Base-by-base conservation (phyloP, 441 rosid genomes). In the Adansonia rubrostipa region DNA sequence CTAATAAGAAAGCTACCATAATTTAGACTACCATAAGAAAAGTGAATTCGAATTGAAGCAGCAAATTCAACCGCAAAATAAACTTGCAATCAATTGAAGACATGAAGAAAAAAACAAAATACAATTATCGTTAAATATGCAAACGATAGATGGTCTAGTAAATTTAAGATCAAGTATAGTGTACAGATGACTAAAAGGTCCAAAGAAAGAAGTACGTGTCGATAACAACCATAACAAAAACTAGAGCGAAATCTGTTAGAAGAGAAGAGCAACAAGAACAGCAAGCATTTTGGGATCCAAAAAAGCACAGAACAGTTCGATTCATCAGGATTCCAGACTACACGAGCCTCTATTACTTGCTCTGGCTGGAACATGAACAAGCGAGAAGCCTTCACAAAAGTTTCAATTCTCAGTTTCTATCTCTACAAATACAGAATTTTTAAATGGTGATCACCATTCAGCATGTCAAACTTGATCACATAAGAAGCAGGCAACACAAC, bases 281-380 rank as follows among this genome's bases (percentile, higher is more conserved):
- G 57, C 36, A 24, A 48, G 58, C 58, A 20, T 22, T 48, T 47
- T 13, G 58, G n/a, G 73, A 47, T 47, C 36, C 6, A 20, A 13
- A 68, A 45, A 19, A 45, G 4, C 51, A 36, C 56, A 68, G 15
- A 47, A 15, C 57, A 61, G 70, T 5, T 36, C 51, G 70, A 14
- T 69, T 58, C 58, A 28, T 22, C 10, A 40, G 56, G 19, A 60
- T 28, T 14, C 44, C 75, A 60, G 51, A 17, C n/a, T 9, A 67
- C 3, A 22, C 56, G 58, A 53, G 60, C 53, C 62, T 68, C 54
- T 42, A 68, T 60, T 70, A 68, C 69, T 36, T 40, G 24, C 47
- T 17, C 40, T 58, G 40, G 44, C 7, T 56, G 56, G 40, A 58
- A 9, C 61, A 47, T 28, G 47, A 67, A 14, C 22, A 40, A 45